Evolutionary conservation across 1,284 basidiomycete species (phyloP).

Genomic region (Heterobasidion parviporum): DNA sequence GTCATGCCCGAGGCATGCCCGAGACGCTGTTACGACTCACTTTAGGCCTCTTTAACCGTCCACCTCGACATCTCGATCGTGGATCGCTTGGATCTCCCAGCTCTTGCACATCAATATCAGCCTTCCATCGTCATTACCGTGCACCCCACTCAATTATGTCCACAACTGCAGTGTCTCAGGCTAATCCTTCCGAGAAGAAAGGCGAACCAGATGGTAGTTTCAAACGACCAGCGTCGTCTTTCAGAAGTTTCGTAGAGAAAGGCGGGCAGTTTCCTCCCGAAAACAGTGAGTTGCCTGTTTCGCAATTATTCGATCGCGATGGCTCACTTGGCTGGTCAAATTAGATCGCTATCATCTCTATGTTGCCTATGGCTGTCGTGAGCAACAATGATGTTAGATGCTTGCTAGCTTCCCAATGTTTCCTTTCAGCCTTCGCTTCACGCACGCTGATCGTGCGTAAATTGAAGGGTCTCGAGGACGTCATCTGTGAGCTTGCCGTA

Average conservation of each 20-base stretch:
- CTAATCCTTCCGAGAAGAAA: too few relatives aligned
- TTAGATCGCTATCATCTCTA: conserved; percentile 88
- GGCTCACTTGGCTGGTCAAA: neutral
- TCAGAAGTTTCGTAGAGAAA: conserved; percentile 68
- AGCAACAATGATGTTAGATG: conserved; percentile 21
- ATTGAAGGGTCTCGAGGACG: conserved; percentile 85
- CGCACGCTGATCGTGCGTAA: conserved; percentile 83
- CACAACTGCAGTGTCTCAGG: too few relatives aligned
- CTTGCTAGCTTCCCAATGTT: neutral
- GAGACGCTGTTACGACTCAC: too few relatives aligned
- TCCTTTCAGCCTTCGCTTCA: conserved; percentile 78
- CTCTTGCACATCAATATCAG: too few relatives aligned
- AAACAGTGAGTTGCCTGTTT: conserved; percentile 43
- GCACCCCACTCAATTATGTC: too few relatives aligned
- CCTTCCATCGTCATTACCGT: too few relatives aligned
- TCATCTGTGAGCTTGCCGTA: conserved; percentile 52
- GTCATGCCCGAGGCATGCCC: too few relatives aligned
- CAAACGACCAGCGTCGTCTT: conserved; percentile 67
- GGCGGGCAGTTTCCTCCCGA: conserved; percentile 78
- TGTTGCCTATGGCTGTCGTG: conserved; percentile 74
- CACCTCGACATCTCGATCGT: too few relatives aligned
- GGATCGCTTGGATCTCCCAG: too few relatives aligned
- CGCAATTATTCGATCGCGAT: neutral
- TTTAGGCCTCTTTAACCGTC: too few relatives aligned
- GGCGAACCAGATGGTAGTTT: conserved; percentile 63